A percentile compares a stretch with the other conserved stretches of the same genome.
These are phyloP conservation scores for Debaryomyces sp. DNA, from an alignment of 1,139 yeast species.

Conservation along the genomic window DNA sequence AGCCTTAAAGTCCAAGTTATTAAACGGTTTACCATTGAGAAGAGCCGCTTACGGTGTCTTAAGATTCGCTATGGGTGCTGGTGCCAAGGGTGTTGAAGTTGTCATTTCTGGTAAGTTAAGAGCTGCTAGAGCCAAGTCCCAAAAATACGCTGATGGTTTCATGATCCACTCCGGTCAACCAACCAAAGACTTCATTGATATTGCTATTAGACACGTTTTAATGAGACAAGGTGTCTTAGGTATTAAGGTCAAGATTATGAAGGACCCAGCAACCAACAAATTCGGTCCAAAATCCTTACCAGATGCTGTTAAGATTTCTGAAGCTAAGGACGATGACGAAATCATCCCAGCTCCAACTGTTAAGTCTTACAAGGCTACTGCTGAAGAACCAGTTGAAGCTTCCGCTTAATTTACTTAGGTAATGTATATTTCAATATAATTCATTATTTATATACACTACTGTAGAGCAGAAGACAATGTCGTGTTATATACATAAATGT, in stretches of 20 bases:
- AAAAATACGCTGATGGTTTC: conserved; percentile 99
- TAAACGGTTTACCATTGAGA: conserved; percentile 99
- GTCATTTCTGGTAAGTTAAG: conserved; percentile 99
- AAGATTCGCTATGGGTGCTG: conserved; percentile 99
- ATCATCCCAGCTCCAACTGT: conserved; percentile 81
- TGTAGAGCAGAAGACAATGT: neutral
- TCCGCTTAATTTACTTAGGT: conserved; percentile 29
- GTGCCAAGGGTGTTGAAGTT: conserved; percentile 99
- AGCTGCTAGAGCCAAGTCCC: conserved; percentile 99
- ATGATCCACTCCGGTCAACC: conserved; percentile 99
- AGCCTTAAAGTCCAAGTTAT: conserved; percentile 96
- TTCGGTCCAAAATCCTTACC: conserved; percentile 93
- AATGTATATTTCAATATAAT: conserved; percentile 3
- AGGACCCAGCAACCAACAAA: conserved; percentile 93
- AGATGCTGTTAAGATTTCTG: conserved; percentile 89
- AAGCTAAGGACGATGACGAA: conserved; percentile 96
- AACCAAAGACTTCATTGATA: conserved; percentile 96
- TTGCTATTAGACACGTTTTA: conserved; percentile 99
- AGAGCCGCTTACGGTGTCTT: conserved; percentile 99
- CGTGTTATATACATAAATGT: neutral
- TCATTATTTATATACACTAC: neutral
- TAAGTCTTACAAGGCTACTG: conserved; percentile 60
- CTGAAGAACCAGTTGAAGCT: conserved; percentile 38
- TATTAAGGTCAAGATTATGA: conserved; percentile 99
- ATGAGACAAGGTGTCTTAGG: conserved; percentile 99